Evolutionary conservation across 108 stramenopile species (phyloP).

Genomic region (Fragilaria radians): DNA sequence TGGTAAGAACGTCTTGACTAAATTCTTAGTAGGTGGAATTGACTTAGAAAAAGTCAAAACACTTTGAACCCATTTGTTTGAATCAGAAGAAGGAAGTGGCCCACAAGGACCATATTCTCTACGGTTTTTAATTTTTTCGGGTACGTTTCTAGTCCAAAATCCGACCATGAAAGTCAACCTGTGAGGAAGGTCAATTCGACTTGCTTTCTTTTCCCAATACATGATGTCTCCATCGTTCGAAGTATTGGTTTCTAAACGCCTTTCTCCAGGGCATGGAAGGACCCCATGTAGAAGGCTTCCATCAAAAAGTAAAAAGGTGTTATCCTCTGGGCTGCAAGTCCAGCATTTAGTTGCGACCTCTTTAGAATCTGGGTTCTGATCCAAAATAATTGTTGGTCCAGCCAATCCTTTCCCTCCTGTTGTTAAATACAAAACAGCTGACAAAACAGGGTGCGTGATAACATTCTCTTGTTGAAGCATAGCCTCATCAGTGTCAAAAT

Average conservation of each 20-base stretch:
- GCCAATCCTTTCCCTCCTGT: conserved; percentile 47
- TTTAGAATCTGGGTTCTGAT: conserved; percentile 66
- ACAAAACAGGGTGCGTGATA: conserved; percentile 75
- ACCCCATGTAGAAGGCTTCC: conserved; percentile 83
- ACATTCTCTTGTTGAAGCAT: conserved; percentile 41
- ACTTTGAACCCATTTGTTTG: conserved; percentile 30
- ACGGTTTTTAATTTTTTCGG: conserved; percentile 56
- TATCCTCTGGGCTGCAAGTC: conserved; percentile 50
- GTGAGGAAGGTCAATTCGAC: conserved; percentile 3
- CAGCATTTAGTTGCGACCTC: conserved; percentile 42
- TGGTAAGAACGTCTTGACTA: conserved; percentile 29
- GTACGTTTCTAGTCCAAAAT: conserved; percentile 81
- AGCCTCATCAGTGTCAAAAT: conserved; percentile 87
- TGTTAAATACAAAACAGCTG: conserved; percentile 73
- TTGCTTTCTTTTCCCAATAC: background rate
- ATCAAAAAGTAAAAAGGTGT: conserved; percentile 64
- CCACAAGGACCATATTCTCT: conserved; percentile 80
- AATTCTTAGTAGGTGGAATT: background rate
- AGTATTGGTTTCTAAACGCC: too few species aligned
- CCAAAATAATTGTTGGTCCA: conserved; percentile 76
- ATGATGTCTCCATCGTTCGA: background rate
- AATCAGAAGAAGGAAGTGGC: conserved; percentile 54
- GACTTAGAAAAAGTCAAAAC: conserved; percentile 22
- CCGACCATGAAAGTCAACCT: conserved; percentile 82
- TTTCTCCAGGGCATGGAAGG: conserved; percentile 68